Evolutionary conservation across 2,329 filamentous ascomycete species (phyloP), one percentile per base, ranked within the genome.

Genomic region (Chrysoporthe puriensis): DNA sequence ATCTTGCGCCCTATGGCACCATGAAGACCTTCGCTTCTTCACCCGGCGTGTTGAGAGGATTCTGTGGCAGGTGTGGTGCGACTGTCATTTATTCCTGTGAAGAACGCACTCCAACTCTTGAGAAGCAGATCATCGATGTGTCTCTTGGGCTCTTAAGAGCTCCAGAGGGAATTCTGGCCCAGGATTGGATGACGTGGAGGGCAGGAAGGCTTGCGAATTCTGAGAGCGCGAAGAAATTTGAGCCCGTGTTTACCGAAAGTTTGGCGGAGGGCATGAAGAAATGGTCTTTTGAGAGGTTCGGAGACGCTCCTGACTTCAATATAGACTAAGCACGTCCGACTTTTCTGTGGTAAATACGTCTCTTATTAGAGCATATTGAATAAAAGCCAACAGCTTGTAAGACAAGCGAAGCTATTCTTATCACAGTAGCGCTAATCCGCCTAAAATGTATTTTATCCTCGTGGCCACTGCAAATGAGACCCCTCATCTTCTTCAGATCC

Each of bases 161-260:
- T 3, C 79, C 80, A 0, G 81, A 82, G 66, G 82, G 82, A 0
- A 71, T 76, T 2, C 76, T 80, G 74, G 81, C 81, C 0, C 78
- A 82, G 70, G 74, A 77, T 8, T 85, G 83, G 83, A 68, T 85
- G 21, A 79, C 77, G 1, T 85, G 83, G 83, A 74, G 80, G 63
- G 75, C 52, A 9, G 50, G 73, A 0, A 74, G 76, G 66, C 42
- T 80, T 11, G 77, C 74, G 1, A 79, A 74, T 72, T 63, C 69
- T 7, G 74, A 77, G 8, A 76, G 73, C 40, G 82, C 81, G 3
- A 75, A 72, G 68, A 67, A 64, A 32, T 84, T 76, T 63, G 81
- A 84, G 60, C 36, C 64, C 0, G 72, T 69, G 1, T 81, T 84
- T 70, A 66, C 71, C 0, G 74, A 79, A 66, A 74, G 75, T 1